Percentiles rank a stretch among this genome's conserved stretches.
Evolutionary conservation across 192 early-diverging fungal species (phyloP).

Genomic region (Spinellus fusiger): DNA sequence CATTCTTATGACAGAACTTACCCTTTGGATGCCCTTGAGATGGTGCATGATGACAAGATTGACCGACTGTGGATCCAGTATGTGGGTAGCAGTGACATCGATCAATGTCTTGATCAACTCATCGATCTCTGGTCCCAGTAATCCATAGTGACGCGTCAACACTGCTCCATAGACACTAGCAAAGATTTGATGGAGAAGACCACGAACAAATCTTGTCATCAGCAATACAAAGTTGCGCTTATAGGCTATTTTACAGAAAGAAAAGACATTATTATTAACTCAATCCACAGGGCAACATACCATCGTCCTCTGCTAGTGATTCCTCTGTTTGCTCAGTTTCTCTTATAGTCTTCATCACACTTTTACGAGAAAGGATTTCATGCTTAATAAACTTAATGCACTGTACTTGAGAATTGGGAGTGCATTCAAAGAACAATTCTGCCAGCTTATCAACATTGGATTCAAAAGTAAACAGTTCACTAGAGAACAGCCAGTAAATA

Average conservation of each 20-base stretch:
- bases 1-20: no score
- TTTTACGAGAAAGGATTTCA: background rate
- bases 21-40: no score
- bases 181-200: slow-evolving; percentile 38
- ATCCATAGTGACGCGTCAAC: slow-evolving; percentile 33
- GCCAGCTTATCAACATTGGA: slow-evolving; percentile 12
- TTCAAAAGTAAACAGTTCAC: slow-evolving; percentile 34
- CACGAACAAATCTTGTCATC: slow-evolving; percentile 34
- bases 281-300: background rate
- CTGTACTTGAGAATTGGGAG: slow-evolving; percentile 23
- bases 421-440: slow-evolving; percentile 28
- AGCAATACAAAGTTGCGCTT: background rate
- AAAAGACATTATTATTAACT: background rate
- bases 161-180: slow-evolving; percentile 21
- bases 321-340: background rate
- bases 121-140: slow-evolving; percentile 35
- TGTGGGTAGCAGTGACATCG: no score
- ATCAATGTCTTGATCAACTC: slow-evolving; percentile 39
- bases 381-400: slow-evolving; percentile 31
- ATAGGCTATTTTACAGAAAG: background rate
- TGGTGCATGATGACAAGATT: slow-evolving; percentile 28
- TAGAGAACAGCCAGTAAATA: slow-evolving; percentile 44
- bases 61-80: slow-evolving; percentile 33
- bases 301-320: slow-evolving; percentile 1
- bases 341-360: background rate